A percentile compares a stretch with the other conserved stretches of the same genome.
phyloP scores from a whole-genome alignment of 2,329 filamentous ascomycete genomes.

The Aspergillus quadrilineatus region DNA sequence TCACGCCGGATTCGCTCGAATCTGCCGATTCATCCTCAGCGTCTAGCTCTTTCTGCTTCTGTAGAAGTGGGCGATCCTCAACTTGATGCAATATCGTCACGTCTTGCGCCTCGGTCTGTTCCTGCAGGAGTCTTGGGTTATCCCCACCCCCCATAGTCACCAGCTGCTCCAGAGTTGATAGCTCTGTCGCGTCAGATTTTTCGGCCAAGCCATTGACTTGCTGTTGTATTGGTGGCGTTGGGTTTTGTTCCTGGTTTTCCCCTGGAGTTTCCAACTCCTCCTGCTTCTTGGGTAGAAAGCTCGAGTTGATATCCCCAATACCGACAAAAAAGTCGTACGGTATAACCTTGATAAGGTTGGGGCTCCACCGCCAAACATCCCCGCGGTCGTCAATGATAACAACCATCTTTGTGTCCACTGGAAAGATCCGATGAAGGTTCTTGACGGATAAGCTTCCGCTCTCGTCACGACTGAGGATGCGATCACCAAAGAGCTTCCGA shows the following conservation, averaged over 20 bases:
- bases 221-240: slow-evolving; percentile 26
- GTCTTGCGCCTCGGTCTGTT: slow-evolving; percentile 82
- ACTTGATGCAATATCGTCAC: slow-evolving; percentile 85
- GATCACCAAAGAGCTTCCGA: slow-evolving; percentile 84
- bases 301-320: slow-evolving; percentile 98
- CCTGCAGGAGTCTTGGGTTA: slow-evolving; percentile 65
- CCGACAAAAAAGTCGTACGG: slow-evolving; percentile 98
- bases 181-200: slow-evolving; percentile 34
- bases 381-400: slow-evolving; percentile 97
- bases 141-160: slow-evolving; percentile 73
- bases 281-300: slow-evolving; percentile 80
- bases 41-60: slow-evolving; percentile 88
- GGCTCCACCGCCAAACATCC: slow-evolving; percentile 92
- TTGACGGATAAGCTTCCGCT: slow-evolving; percentile 92
- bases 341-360: slow-evolving; percentile 90
- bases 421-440: slow-evolving; percentile 85
- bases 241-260: slow-evolving; percentile 26
- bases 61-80: slow-evolving; percentile 81
- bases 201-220: slow-evolving; percentile 35
- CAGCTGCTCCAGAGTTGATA: slow-evolving; percentile 68
- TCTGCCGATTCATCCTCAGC: slow-evolving; percentile 71
- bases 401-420: slow-evolving; percentile 97
- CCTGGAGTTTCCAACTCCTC: slow-evolving; percentile 51
- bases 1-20: slow-evolving; percentile 48
- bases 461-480: slow-evolving; percentile 94